A percentile compares a stretch with the other conserved stretches of the same genome.
These are phyloP conservation scores for Orobanche coerulescens DNA, from an alignment of 257 asterid genomes.

Conservation along the genomic window DNA sequence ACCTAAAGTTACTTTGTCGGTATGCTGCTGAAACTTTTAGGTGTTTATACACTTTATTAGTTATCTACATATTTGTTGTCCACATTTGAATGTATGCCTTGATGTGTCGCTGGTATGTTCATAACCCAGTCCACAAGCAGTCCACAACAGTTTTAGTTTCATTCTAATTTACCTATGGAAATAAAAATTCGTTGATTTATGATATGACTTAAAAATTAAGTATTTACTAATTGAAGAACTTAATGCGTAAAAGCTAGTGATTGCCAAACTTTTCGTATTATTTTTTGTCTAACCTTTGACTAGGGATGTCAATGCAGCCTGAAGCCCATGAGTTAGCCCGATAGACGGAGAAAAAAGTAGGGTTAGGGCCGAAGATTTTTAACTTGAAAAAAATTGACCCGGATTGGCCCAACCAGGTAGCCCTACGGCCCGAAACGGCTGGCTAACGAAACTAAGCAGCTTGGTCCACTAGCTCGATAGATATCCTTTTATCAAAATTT, in stretches of 20 bases:
- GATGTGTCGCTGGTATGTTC: background rate
- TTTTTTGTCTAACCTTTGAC: background rate
- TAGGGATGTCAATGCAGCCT: too few relatives aligned
- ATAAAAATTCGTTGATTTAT: background rate
- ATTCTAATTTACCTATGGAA: background rate
- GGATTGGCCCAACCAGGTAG: too few relatives aligned
- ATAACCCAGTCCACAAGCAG: background rate
- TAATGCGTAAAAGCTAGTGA: background rate
- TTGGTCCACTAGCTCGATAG: too few relatives aligned
- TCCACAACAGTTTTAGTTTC: background rate
- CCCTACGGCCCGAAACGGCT: too few relatives aligned
- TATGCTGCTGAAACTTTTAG: conserved; percentile 21
- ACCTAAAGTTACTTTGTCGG: conserved; percentile 27
- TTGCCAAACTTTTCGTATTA: background rate
- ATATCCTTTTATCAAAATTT: too few relatives aligned
- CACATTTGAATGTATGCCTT: background rate
- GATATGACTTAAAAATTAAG: background rate
- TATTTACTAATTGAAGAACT: background rate
- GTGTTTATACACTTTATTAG: conserved; percentile 10
- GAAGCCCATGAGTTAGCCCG: too few relatives aligned
- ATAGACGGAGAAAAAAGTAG: too few relatives aligned
- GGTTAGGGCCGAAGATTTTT: too few relatives aligned
- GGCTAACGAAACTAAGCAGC: too few relatives aligned
- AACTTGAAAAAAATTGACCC: too few relatives aligned
- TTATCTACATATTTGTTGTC: background rate